These are phyloP conservation scores for Paraurostyla sp. DNA, from an alignment of 73 alveolate species.

Conservation along the genomic window DNA sequence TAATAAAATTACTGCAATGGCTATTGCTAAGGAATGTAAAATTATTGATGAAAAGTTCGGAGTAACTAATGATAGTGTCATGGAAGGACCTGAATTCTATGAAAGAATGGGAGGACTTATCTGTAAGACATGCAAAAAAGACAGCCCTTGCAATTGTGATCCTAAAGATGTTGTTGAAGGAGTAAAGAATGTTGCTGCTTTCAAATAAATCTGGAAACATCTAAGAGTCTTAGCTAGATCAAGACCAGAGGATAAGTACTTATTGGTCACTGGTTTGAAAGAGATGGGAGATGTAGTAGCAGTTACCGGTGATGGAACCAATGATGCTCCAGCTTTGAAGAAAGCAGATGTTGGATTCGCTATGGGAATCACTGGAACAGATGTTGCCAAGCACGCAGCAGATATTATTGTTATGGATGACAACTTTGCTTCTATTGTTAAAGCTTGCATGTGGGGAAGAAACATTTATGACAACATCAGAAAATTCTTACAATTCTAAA, in stretches of 20 bases:
- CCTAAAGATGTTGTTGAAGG: slow-evolving; percentile 31
- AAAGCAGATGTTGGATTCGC: slow-evolving; percentile 93
- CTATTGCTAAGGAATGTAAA: slow-evolving; percentile 96
- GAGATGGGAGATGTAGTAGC: slow-evolving; percentile 88
- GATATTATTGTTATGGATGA: slow-evolving; percentile 83
- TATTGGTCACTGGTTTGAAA: slow-evolving; percentile 85
- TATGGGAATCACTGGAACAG: slow-evolving; percentile 91
- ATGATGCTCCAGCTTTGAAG: slow-evolving; percentile 90
- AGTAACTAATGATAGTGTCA: slow-evolving; percentile 17
- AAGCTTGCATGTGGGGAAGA: slow-evolving; percentile 91
- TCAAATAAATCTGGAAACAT: slow-evolving; percentile 67
- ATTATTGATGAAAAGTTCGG: slow-evolving; percentile 80
- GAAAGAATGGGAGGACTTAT: slow-evolving; percentile 88
- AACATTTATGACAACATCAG: slow-evolving; percentile 88
- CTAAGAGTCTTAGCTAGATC: slow-evolving; percentile 87
- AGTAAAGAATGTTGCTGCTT: slow-evolving; percentile 36
- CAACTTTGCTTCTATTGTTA: slow-evolving; percentile 87
- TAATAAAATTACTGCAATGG: slow-evolving; percentile 95
- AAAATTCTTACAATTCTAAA: slow-evolving; percentile 89
- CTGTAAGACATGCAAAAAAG: slow-evolving; percentile 76
- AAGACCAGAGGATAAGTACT: slow-evolving; percentile 87
- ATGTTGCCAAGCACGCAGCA: slow-evolving; percentile 91
- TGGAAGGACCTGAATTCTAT: slow-evolving; percentile 87
- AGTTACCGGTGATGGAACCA: slow-evolving; percentile 91
- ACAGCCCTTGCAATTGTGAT: slow-evolving; percentile 65